Base-by-base conservation (phyloP, 106 monocot genomes). In the Platanthera guangdongensis region DNA sequence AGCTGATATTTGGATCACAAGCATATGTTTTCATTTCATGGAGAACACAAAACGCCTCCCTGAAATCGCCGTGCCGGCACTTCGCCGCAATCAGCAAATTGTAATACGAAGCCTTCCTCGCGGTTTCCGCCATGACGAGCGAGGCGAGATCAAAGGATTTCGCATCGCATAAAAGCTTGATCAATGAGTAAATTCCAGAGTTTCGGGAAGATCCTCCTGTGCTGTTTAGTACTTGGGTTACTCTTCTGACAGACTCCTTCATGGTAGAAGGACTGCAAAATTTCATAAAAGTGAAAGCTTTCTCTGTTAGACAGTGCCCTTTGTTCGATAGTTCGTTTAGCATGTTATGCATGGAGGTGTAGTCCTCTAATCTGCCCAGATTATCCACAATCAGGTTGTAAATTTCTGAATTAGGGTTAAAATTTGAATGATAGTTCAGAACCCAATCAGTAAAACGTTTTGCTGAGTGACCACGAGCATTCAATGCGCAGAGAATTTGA, bases 21-120 rank as follows among this genome's bases (percentile, higher is more conserved):
- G 85, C 85, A 51, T 57, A 78, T 30, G 12, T 75, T 22, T 76
- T 79, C 88, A 92, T 92, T 87, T 90, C 88, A 65, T 86, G 90
- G 47, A 95, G 71, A 83, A 88, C 7, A 5, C 83, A 75, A 0
- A 69, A 78, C 48, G 86, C 92, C 19, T 77, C 86, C 47, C 68
- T 28, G 22, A 84, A 88, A 46, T 85, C 77, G 0, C 92, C 85
- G 19, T 30, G 80, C 46, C 75, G 50, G 51, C 92, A 95, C 78
- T 86, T 90, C 1, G 89, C 83, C 0, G 92, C 86, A 19, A 92
- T 88, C 49, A 95, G 78, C 22, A 83, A 83, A 78, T 95, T 86
- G 78, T 85, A 90, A 71, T 90, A 86, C 19, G 81, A 82, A 62
- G 79, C 79, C 19, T 47, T 80, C 64, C 78, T 87, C 2, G 59